These are phyloP conservation scores for Scedosporium boydii DNA, from an alignment of 2,329 filamentous ascomycete genomes.

Conservation along the genomic window DNA sequence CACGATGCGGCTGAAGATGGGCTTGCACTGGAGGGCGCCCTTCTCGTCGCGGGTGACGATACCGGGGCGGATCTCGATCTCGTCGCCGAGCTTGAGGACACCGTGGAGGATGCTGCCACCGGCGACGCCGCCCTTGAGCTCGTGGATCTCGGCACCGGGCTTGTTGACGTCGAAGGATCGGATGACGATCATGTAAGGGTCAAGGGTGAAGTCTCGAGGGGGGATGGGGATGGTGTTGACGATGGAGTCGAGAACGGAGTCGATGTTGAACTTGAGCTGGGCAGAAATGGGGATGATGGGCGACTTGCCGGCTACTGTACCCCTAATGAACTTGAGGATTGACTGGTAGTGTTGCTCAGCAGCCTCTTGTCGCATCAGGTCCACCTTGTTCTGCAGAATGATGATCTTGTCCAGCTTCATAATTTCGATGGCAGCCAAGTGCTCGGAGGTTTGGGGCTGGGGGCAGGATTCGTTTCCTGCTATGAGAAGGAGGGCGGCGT, in stretches of 20 bases:
- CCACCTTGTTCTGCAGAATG: slow-evolving; percentile 99
- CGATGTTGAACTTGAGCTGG: slow-evolving; percentile 99
- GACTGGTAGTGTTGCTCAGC: slow-evolving; percentile 92
- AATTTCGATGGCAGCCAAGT: slow-evolving; percentile 97
- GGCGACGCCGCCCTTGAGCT: slow-evolving; percentile 96
- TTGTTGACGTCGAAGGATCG: slow-evolving; percentile 99
- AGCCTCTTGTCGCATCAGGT: slow-evolving; percentile 93
- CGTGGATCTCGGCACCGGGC: slow-evolving; percentile 96
- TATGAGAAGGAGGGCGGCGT: slow-evolving; percentile 90
- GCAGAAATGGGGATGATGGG: slow-evolving; percentile 96
- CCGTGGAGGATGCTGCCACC: slow-evolving; percentile 95
- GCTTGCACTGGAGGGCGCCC: slow-evolving; percentile 90
- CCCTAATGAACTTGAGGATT: slow-evolving; percentile 96
- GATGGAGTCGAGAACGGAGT: slow-evolving; percentile 92
- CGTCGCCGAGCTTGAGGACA: slow-evolving; percentile 92
- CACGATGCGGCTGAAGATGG: slow-evolving; percentile 92
- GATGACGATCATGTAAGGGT: slow-evolving; percentile 98
- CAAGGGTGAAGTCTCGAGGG: slow-evolving; percentile 77
- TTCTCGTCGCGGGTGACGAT: slow-evolving; percentile 93
- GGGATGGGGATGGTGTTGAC: slow-evolving; percentile 93
- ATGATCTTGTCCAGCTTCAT: slow-evolving; percentile 99
- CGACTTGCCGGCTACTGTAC: slow-evolving; percentile 88
- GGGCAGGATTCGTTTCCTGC: slow-evolving; percentile 98
- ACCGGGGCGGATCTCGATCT: slow-evolving; percentile 98
- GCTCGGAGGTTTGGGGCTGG: slow-evolving; percentile 96